phyloP scores from a whole-genome alignment of 306 rosid species.

The Cucurbita pepo region DNA sequence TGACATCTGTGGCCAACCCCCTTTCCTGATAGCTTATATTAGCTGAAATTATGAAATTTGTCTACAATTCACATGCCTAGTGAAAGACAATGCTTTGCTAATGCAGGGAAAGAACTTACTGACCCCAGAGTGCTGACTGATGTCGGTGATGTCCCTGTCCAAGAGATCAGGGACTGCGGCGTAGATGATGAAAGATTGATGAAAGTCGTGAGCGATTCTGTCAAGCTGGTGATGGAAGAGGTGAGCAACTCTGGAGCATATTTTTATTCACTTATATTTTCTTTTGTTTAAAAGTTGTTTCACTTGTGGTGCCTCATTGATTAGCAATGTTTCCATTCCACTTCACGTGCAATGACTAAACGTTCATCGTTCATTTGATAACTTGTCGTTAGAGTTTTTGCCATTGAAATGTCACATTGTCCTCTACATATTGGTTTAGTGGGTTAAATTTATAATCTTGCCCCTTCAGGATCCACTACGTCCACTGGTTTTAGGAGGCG shows the following conservation, averaged over 20 bases:
- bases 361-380: not conserved
- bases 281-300: not conserved
- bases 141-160: constrained; percentile 94
- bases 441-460: not conserved
- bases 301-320: not conserved
- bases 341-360: not conserved
- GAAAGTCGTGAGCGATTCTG: constrained; percentile 84
- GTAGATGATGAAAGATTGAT: constrained; percentile 71
- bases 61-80: not conserved
- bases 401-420: not conserved
- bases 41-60: not conserved
- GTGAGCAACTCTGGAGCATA: constrained; percentile 15
- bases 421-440: not conserved
- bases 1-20: not conserved
- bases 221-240: constrained; percentile 91
- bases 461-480: constrained; percentile 58
- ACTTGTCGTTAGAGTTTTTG: not conserved
- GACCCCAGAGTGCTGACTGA: constrained; percentile 83
- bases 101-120: constrained; percentile 58
- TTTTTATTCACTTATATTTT: not conserved
- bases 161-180: constrained; percentile 90
- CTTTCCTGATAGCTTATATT: not conserved
- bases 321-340: not conserved
- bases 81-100: not conserved
- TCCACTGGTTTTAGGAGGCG: constrained; percentile 92